Base-by-base conservation (phyloP, 768 basidiomycete genomes). In the Mycena alexandri region DNA sequence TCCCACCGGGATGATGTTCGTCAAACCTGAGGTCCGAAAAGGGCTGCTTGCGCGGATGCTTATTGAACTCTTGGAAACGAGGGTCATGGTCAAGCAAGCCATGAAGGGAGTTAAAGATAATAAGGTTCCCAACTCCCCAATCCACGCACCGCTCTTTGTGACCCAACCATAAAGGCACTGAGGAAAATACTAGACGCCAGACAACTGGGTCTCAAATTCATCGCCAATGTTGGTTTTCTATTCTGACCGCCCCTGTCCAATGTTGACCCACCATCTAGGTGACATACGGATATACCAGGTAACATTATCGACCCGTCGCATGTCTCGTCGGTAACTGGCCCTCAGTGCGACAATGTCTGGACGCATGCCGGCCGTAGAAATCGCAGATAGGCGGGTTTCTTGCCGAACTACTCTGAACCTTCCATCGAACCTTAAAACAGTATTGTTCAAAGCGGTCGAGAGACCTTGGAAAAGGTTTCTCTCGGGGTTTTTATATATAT, bases 51-150 rank as follows among this genome's bases (percentile, higher is more conserved):
- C 90, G 4, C 90, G 96, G 67, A 98, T 99, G 97, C 82, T 99
- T 69, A 86, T 85, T 5, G 98, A 99, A 78, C 82, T 99, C 3
- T 81, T 99, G 69, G 94, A 98, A 58, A 98, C 97, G 19, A 86
- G 98, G 60, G 94, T 98, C 6, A 99, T 99, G 98, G 93, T 99
- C 25, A 99, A 98, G 76, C 92, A 95, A 69, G 95, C 94, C 4
- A 96, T 98, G 96, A 98, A 98, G 77, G 81, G 84, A 24, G 86
- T 86, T 10, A 88, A 87, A 54, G 80, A 83, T 46, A 91, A 98
- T 76, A 95, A 94, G 81, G 96, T 93, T 33, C 55, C 59, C 11
- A n/a, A 48, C n/a, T 14, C 6, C 34, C 3, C 13, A 17, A 42
- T 50, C 21, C 5, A 25, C 6, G 0, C 1, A 62, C 38, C 24